Base-by-base conservation (phyloP, 352 stramenopile genomes). In the Phytophthora citricola region DNA sequence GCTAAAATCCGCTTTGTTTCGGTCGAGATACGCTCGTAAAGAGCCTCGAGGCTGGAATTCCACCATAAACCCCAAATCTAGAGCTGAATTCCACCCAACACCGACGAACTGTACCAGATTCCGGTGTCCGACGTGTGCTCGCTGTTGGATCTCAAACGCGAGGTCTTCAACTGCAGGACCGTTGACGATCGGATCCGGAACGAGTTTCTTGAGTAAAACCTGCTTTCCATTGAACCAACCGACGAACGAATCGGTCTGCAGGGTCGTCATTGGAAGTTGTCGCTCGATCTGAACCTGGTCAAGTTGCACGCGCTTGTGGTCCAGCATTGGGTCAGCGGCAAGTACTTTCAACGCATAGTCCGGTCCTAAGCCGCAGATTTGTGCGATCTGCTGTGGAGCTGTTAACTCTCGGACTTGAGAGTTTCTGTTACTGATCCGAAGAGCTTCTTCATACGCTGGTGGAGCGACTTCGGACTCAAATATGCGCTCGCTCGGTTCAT, bases 31-130 rank as follows among this genome's bases (percentile, higher is more conserved):
- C 5, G 47, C 5, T 46, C 53, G 40, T 41, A 77, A 20, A 36
- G 63, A 62, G 22, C 69, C 69, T 2, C 39, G 32, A n/a, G 48
- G 41, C n/a, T 60, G 17, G 32, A 55, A 71, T 27, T 77, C 69
- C 5, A 68, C 53, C 4, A 67, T 40, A 27, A 71, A 38, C 3
- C 38, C 17, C 7, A 77, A 8, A 14, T 71, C 58, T 3, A 55
- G 39, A 29, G 48, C 58, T 14, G 53, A 57, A 39, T 47, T 68
- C 82, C 84, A 91, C 17, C 75, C 80, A 3, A 76, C 80, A 1
- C 85, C 83, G 12, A 93, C 49, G 20, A 94, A 79, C 31, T 70
- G 58, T 4, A 92, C 63, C 32, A 94, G 82, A 39, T 81, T 77
- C 20, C 58, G 63, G 31, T 95, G 85, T 3, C 77, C 63, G 6